Conservation (phyloP, 805 yeast species). For the Candida ulmi region DNA sequence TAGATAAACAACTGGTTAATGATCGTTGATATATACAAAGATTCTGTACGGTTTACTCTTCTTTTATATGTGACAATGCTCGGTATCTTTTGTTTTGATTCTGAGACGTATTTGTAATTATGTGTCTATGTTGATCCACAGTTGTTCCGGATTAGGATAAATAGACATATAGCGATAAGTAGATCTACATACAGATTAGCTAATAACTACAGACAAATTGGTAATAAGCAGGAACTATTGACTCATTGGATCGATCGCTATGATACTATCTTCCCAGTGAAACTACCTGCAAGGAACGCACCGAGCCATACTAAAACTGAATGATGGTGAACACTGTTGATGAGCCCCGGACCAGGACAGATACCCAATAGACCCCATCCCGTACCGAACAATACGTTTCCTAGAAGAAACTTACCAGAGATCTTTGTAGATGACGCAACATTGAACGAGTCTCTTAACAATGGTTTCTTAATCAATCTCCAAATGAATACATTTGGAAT, state of each 20-base stretch:
- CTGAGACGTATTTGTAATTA: too few species aligned
- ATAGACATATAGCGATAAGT: too few species aligned
- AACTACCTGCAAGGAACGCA: slow-evolving; percentile 1
- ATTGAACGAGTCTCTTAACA: slow-evolving; percentile 18
- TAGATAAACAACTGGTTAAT: too few species aligned
- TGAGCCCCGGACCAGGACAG: slow-evolving; percentile 49
- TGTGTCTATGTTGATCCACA: not conserved
- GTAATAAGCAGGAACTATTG: too few species aligned
- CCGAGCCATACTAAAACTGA: slow-evolving; percentile 6
- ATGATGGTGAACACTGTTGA: slow-evolving; percentile 18
- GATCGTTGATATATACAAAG: too few species aligned
- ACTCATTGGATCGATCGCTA: too few species aligned
- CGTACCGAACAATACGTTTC: slow-evolving; percentile 40
- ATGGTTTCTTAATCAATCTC: slow-evolving; percentile 21
- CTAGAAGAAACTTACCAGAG: slow-evolving; percentile 29
- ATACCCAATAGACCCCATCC: slow-evolving; percentile 51
- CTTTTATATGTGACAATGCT: too few species aligned
- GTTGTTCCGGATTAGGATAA: not conserved
- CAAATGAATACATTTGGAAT: slow-evolving; percentile 39
- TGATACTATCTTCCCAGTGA: not conserved
- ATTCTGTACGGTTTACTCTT: too few species aligned
- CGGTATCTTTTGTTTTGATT: too few species aligned
- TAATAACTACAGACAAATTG: too few species aligned
- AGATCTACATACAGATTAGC: not conserved
- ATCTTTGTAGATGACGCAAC: slow-evolving; percentile 23